phyloP scores from a whole-genome alignment of 495 filamentous ascomycete genomes.

The Ramalina peruviana region DNA sequence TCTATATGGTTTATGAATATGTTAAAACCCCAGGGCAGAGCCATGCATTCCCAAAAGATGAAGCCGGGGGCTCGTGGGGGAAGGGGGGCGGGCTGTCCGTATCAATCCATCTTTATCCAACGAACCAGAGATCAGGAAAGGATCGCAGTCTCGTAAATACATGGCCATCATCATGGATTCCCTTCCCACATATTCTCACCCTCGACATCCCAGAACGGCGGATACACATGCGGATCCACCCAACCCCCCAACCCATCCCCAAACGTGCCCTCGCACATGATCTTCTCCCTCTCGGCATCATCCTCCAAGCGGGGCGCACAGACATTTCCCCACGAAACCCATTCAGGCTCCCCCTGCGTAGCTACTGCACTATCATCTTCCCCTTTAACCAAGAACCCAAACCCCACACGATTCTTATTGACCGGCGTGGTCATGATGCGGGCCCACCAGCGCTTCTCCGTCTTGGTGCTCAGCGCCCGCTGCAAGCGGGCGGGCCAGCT shows the following conservation, averaged over 20 bases:
- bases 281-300: slow-evolving; percentile 8
- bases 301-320: slow-evolving; percentile 17
- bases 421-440: neutral
- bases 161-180: too few species aligned
- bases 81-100: too few species aligned
- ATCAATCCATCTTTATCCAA: too few species aligned
- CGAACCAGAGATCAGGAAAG: too few species aligned
- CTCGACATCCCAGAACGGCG: slow-evolving; percentile 1
- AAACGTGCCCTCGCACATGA: slow-evolving; percentile 36
- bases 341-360: slow-evolving; percentile 15
- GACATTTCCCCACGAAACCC: slow-evolving; percentile 41
- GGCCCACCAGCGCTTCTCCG: neutral
- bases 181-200: too few species aligned
- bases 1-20: too few species aligned
- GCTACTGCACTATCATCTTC: neutral
- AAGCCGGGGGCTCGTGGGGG: too few species aligned
- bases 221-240: slow-evolving; percentile 5
- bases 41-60: too few species aligned
- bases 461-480: neutral
- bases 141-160: too few species aligned
- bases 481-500: slow-evolving; percentile 20
- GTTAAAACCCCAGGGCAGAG: too few species aligned
- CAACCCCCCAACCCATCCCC: slow-evolving; percentile 12
- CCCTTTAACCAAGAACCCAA: neutral
- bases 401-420: neutral